A percentile compares a stretch with the other conserved stretches of the same genome.
phyloP scores from a whole-genome alignment of 257 asterid genomes.

The Verbena officinalis region DNA sequence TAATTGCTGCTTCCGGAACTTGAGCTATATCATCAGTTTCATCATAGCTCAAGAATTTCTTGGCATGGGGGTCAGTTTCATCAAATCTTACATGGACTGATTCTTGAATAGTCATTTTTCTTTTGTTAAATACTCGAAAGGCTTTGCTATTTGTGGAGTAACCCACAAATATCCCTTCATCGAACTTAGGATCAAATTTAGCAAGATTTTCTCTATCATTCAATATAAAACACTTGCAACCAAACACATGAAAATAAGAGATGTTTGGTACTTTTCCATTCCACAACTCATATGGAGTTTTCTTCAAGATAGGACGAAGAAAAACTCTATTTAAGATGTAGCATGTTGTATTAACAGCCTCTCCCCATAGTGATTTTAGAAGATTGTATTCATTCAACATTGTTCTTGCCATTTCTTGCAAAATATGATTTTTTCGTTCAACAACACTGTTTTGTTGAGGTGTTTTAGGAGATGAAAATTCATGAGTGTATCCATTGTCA shows the following conservation, averaged over 20 bases:
- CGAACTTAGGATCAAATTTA: too few relatives aligned
- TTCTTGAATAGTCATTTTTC: background rate
- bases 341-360: background rate
- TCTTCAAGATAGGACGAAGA: background rate
- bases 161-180: too few relatives aligned
- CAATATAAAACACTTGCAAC: too few relatives aligned
- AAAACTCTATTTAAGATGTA: background rate
- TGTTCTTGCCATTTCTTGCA: too few relatives aligned
- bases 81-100: background rate
- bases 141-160: background rate
- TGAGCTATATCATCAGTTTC: too few relatives aligned
- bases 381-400: too few relatives aligned
- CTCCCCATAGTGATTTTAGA: background rate
- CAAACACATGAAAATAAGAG: background rate
- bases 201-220: too few relatives aligned
- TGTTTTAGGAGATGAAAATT: too few relatives aligned
- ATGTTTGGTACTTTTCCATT: background rate
- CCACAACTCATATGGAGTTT: background rate
- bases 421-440: too few relatives aligned
- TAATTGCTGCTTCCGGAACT: too few relatives aligned
- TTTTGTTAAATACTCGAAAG: background rate
- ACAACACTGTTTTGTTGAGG: too few relatives aligned
- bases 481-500: too few relatives aligned
- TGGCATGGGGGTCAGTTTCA: background rate
- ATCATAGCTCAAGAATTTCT: background rate